Evolutionary conservation across 768 basidiomycete genomes (phyloP).

Genomic region (Collybia nuda): DNA sequence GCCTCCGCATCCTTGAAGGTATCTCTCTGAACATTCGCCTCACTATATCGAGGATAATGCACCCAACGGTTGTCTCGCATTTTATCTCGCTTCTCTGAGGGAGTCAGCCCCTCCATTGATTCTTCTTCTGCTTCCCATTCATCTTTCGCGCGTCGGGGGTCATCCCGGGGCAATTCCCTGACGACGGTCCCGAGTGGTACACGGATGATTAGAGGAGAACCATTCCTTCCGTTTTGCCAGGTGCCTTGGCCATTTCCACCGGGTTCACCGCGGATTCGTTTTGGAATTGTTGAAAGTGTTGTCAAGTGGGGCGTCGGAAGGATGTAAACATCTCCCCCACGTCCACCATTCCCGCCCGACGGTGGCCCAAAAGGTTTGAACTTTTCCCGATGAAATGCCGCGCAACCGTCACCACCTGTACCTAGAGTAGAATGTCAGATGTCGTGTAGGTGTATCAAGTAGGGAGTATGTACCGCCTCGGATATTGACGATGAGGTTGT

Average conservation of each 20-base stretch:
- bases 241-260: conserved; percentile 81
- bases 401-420: conserved; percentile 87
- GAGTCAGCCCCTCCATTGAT: conserved; percentile 43
- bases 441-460: not conserved
- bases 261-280: conserved; percentile 62
- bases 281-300: conserved; percentile 71
- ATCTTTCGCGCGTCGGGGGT: conserved; percentile 62
- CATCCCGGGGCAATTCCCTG: conserved; percentile 66
- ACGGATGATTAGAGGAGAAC: conserved; percentile 67
- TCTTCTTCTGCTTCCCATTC: conserved; percentile 78
- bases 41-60: conserved; percentile 71
- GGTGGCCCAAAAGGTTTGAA: conserved; percentile 83
- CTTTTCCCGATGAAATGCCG: conserved; percentile 91
- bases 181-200: conserved; percentile 94
- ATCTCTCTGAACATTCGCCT: conserved; percentile 61
- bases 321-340: conserved; percentile 86
- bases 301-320: conserved; percentile 76
- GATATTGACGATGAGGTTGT: conserved; percentile 78
- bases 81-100: conserved; percentile 49
- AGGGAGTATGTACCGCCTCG: conserved; percentile 54
- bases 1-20: conserved; percentile 74
- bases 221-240: conserved; percentile 83
- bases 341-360: conserved; percentile 91
- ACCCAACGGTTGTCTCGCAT: conserved; percentile 73
- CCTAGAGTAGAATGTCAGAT: conserved; percentile 42